Percentiles rank a stretch among this genome's conserved stretches.
These are phyloP conservation scores for Fusarium subtropicale DNA, from an alignment of 2,329 filamentous ascomycete species.

Conservation along the genomic window DNA sequence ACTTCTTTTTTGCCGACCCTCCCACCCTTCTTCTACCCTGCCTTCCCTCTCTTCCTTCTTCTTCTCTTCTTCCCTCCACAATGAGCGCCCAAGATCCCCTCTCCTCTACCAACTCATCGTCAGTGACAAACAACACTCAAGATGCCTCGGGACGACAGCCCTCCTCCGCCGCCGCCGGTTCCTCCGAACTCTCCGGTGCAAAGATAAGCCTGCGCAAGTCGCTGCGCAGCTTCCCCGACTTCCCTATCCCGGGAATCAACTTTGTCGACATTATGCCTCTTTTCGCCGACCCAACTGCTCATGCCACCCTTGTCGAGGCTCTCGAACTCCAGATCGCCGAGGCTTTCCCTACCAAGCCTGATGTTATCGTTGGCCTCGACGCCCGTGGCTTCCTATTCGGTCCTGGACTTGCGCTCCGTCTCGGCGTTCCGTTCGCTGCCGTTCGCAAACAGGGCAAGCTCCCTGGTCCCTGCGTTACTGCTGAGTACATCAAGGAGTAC, in stretches of 20 bases:
- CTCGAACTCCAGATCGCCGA: constrained; percentile 84
- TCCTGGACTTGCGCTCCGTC: constrained; percentile 83
- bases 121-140: constrained; percentile 52
- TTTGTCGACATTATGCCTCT: constrained; percentile 99
- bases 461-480: constrained; percentile 87
- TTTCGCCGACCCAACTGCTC: constrained; percentile 81
- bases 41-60: constrained; percentile 45
- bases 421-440: constrained; percentile 89
- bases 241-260: constrained; percentile 89
- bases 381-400: constrained; percentile 96
- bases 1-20: constrained; percentile 49
- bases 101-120: constrained; percentile 44
- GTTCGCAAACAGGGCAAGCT: constrained; percentile 97
- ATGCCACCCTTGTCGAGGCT: constrained; percentile 81
- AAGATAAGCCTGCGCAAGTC: constrained; percentile 77
- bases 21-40: constrained; percentile 43
- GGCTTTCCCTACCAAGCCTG: constrained; percentile 74
- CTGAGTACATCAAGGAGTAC: constrained; percentile 94
- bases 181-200: constrained; percentile 74
- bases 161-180: constrained; percentile 69
- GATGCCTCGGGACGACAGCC: constrained; percentile 73
- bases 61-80: constrained; percentile 49
- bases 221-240: constrained; percentile 90
- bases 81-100: constrained; percentile 49
- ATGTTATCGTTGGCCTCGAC: constrained; percentile 93